These are phyloP conservation scores for Perilla frutescens DNA, from an alignment of 257 asterid species.

Conservation along the genomic window DNA sequence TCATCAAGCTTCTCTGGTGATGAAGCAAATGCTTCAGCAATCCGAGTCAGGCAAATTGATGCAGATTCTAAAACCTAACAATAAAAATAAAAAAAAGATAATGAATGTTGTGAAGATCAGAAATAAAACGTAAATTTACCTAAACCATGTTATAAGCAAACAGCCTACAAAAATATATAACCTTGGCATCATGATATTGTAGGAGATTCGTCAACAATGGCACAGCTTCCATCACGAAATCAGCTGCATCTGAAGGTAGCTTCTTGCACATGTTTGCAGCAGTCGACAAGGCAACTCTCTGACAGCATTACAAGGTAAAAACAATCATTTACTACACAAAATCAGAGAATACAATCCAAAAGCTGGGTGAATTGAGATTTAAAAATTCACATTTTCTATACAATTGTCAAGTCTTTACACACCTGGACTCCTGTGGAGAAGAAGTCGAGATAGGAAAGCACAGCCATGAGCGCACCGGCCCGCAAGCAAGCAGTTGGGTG, in stretches of 20 bases:
- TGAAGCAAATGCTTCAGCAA: conserved; percentile 98
- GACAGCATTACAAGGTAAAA: conserved; percentile 26
- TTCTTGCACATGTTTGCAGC: conserved; percentile 99
- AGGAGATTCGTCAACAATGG: conserved; percentile 96
- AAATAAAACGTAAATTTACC: conserved; percentile 3
- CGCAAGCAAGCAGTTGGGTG: conserved; percentile 99
- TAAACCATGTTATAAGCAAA: conserved; percentile 8
- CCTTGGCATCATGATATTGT: conserved; percentile 99
- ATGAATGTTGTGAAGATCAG: conserved; percentile 7
- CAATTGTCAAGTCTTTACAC: conserved; percentile 33
- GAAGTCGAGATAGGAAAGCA: conserved; percentile 97
- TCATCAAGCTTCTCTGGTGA: conserved; percentile 93
- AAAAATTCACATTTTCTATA: conserved; percentile 1
- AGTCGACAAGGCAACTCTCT: conserved; percentile 96
- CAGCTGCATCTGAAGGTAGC: conserved; percentile 97
- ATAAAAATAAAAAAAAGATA: conserved; percentile 23
- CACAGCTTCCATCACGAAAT: conserved; percentile 98
- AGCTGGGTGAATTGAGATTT: conserved; percentile 17
- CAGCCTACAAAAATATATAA: conserved; percentile 30
- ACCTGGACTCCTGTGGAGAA: conserved; percentile 99
- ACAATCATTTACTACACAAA: background rate
- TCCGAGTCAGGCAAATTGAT: conserved; percentile 94
- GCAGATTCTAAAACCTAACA: conserved; percentile 93
- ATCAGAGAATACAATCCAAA: conserved; percentile 1
- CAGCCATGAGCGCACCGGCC: conserved; percentile 99